phyloP scores from a whole-genome alignment of 257 asterid species.

The Rhazya stricta region DNA sequence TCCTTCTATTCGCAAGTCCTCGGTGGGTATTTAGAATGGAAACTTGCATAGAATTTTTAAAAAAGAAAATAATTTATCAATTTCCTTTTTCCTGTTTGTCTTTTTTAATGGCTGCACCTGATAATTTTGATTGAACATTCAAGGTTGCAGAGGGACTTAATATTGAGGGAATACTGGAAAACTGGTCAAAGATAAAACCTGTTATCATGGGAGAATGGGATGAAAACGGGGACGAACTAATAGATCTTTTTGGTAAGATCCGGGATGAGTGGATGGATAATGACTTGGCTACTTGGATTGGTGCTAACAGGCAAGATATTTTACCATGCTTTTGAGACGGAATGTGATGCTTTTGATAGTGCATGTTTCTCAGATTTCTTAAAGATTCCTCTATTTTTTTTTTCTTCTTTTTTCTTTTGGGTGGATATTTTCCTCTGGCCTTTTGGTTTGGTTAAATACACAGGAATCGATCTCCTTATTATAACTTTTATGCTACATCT shows the following conservation, averaged over 20 bases:
- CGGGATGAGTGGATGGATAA: slow-evolving; percentile 86
- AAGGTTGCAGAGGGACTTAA: slow-evolving; percentile 88
- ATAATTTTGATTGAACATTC: slow-evolving; percentile 22
- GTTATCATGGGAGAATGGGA: slow-evolving; percentile 77
- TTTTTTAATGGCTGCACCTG: slow-evolving; percentile 18
- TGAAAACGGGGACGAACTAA: slow-evolving; percentile 63
- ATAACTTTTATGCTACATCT: not conserved
- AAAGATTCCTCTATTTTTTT: not conserved
- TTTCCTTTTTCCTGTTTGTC: slow-evolving; percentile 9
- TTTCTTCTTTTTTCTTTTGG: not conserved
- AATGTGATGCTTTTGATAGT: not conserved
- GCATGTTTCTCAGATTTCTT: not conserved
- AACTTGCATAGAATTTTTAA: not conserved
- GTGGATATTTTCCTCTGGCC: too few relatives aligned
- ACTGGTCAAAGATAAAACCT: slow-evolving; percentile 75
- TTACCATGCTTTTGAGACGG: slow-evolving; percentile 5
- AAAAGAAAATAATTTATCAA: not conserved
- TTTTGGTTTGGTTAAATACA: not conserved
- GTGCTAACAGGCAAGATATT: slow-evolving; percentile 60
- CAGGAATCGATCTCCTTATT: not conserved
- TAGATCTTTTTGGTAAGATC: slow-evolving; percentile 81
- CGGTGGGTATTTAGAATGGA: slow-evolving; percentile 53
- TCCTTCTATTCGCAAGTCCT: slow-evolving; percentile 72
- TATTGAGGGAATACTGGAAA: slow-evolving; percentile 60
- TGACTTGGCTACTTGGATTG: slow-evolving; percentile 74